Base-by-base conservation (phyloP, 768 basidiomycete species). In the Fistulinella prunicolor region DNA sequence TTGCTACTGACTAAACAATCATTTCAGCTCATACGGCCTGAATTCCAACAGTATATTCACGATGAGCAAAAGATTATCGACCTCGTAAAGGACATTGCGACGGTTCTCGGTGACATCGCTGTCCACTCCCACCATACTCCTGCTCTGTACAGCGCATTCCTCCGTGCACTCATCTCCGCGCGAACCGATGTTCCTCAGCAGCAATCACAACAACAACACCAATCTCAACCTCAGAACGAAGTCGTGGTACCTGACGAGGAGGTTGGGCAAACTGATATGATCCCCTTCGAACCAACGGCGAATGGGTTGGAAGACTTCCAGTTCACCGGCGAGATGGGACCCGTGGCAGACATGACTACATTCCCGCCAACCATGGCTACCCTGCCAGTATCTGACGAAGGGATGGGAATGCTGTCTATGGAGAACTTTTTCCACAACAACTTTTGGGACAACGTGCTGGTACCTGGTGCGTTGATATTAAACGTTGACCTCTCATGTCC, bases 311-410 rank as follows among this genome's bases (percentile, higher is more conserved):
- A 74, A 52, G 81, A 82, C 58, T 89, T 84, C 67, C 80, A 85
- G 50, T 85, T 87, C 58, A 81, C 82, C 44, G 74, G 87, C 44
- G 89, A 92, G 73, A 90, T 90, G 86, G 89, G 89, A 0, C 88
- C 86, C 4, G 86, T 83, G 14, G 80, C 78, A 51, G 89, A 91
- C 63, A 82, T 91, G 58, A 80, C 85, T 39, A 89, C 82, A 46
- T 91, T 91, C 78, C 89, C 89, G 41, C 89, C 89, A n/a, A 89
- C 85, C 44, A 89, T 90, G 85, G 84, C 81, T 40, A 75, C 81
- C 5, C 46, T 70, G 47, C 73, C 75, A 45, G 39, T 63, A 30
- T 63, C 74, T 29, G 69, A 69, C 63, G 71, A 71, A 51, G 63
- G 65, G 38, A 62, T 64, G 48, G 76, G 74, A 35, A 66, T 76